Conservation (phyloP, 371 early-diverging fungal species). For the Mucor piriformis region DNA sequence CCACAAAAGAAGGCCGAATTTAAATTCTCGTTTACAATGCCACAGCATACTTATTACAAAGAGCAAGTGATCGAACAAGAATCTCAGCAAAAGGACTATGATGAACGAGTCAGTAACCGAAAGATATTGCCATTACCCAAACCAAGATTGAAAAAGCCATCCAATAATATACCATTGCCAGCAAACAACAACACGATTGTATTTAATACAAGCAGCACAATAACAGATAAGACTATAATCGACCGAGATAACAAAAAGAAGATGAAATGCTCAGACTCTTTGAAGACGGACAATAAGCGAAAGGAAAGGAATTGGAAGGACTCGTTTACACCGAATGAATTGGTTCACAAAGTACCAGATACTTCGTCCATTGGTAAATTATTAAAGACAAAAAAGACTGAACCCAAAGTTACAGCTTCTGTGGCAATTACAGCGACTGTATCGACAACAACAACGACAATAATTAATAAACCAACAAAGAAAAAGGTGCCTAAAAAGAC, state of each 20-base stretch:
- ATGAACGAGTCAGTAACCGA: not conserved
- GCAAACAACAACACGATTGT: not conserved
- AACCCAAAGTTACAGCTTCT: not conserved
- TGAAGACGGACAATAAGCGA: not conserved
- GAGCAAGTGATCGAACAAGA: not conserved
- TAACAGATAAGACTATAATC: not conserved
- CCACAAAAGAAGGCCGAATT: slow-evolving; percentile 16
- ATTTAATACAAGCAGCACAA: not conserved
- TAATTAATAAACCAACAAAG: not conserved
- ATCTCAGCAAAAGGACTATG: not conserved
- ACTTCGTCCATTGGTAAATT: not conserved
- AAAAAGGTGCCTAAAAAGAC: slow-evolving; percentile 4
- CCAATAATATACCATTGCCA: not conserved
- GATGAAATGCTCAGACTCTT: slow-evolving; percentile 20
- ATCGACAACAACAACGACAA: slow-evolving; percentile 4
- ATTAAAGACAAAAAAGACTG: not conserved
- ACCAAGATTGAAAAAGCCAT: slow-evolving; percentile 8
- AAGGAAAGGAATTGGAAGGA: slow-evolving; percentile 15
- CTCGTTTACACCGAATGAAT: not conserved
- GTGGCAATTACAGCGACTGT: not conserved
- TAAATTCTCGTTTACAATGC: slow-evolving; percentile 20
- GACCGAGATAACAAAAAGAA: slow-evolving; percentile 14
- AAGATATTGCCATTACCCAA: slow-evolving; percentile 34
- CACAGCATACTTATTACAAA: too few relatives aligned
- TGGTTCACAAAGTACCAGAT: not conserved